phyloP scores from a whole-genome alignment of 108 stramenopile species.

The Pseudonitzschia multiseries region DNA sequence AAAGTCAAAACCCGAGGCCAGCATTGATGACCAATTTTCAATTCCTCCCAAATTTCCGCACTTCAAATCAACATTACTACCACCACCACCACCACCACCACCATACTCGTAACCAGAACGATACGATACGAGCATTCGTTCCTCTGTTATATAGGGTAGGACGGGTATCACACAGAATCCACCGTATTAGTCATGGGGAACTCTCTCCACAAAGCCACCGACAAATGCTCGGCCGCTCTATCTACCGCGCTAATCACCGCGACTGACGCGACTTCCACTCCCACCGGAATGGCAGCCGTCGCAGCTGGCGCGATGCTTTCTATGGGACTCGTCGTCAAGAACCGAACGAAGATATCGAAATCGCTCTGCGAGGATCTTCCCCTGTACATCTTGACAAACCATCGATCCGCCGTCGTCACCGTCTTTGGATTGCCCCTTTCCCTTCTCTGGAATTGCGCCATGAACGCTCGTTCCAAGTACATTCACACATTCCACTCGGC shows the following conservation, averaged over 20 bases:
- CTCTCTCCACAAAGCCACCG: neutral
- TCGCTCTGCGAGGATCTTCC: neutral
- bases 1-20: too few species aligned
- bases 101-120: too few species aligned
- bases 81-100: too few species aligned
- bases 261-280: neutral
- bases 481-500: constrained; percentile 26
- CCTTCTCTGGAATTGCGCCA: constrained; percentile 3
- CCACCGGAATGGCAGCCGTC: neutral
- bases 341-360: neutral
- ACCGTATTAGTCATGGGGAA: neutral
- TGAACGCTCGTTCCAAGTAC: constrained; percentile 13
- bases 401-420: constrained; percentile 10
- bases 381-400: constrained; percentile 13
- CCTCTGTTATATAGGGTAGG: too few species aligned
- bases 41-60: too few species aligned
- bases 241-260: neutral
- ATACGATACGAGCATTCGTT: too few species aligned
- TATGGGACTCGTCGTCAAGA: neutral
- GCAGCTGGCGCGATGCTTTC: constrained; percentile 11
- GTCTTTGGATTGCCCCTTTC: constrained; percentile 14
- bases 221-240: neutral
- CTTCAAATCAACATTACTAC: too few species aligned
- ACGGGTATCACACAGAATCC: too few species aligned
- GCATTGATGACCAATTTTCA: too few species aligned